Percentiles rank a stretch among this genome's conserved stretches.
phyloP scores from a whole-genome alignment of 1,139 yeast species.

The Saccharomyces hybrid region DNA sequence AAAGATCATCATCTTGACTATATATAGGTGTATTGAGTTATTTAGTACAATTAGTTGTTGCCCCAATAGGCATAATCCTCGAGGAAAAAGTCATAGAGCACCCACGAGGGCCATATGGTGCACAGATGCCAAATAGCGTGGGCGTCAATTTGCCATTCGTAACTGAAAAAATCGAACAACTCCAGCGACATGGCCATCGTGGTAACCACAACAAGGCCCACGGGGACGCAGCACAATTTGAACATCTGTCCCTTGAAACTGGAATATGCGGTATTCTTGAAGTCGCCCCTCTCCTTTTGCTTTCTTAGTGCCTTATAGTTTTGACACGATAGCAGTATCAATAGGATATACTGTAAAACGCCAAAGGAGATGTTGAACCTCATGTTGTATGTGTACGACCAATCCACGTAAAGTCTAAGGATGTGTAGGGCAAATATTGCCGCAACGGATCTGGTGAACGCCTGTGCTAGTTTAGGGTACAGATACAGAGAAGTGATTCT shows the following conservation, averaged over 20 bases:
- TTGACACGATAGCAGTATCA: slow-evolving; percentile 29
- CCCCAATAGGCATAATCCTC: slow-evolving; percentile 24
- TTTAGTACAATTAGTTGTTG: slow-evolving; percentile 1
- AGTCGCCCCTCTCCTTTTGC: slow-evolving; percentile 10
- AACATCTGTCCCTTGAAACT: slow-evolving; percentile 26
- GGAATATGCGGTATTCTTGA: slow-evolving; percentile 5
- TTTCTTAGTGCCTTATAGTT: slow-evolving; percentile 25
- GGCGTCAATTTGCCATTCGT: slow-evolving; percentile 68
- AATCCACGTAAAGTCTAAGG: slow-evolving; percentile 56
- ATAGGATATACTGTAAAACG: slow-evolving; percentile 52
- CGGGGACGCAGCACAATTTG: slow-evolving; percentile 42
- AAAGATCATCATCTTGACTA: background rate
- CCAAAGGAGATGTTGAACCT: slow-evolving; percentile 79
- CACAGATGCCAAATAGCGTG: slow-evolving; percentile 90
- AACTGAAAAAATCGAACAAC: slow-evolving; percentile 80
- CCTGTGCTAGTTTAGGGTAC: slow-evolving; percentile 27
- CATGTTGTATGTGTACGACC: slow-evolving; percentile 95
- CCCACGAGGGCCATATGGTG: slow-evolving; percentile 54
- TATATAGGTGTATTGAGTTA: background rate
- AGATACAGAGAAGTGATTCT: slow-evolving; percentile 38
- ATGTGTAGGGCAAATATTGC: slow-evolving; percentile 55
- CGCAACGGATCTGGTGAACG: slow-evolving; percentile 40
- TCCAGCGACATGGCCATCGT: slow-evolving; percentile 77
- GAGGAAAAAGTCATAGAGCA: slow-evolving; percentile 33
- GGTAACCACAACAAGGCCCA: slow-evolving; percentile 42